Percentiles rank a stretch among this genome's conserved stretches.
phyloP scores from a whole-genome alignment of 495 filamentous ascomycete genomes.

The Podospora fimiseda region DNA sequence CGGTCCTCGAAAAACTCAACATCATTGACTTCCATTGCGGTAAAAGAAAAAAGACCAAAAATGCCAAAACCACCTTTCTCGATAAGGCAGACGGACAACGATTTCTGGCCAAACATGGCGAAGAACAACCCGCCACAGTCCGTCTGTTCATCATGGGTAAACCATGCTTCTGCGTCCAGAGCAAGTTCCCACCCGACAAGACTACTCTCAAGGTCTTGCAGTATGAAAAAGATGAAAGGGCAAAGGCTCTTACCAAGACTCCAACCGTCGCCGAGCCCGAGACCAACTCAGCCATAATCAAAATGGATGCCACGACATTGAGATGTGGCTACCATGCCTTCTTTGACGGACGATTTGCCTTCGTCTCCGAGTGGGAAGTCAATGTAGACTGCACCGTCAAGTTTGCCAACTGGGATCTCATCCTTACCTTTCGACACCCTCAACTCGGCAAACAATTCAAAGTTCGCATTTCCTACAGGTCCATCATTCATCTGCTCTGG shows the following conservation, averaged over 20 bases:
- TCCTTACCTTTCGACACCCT: slow-evolving; percentile 29
- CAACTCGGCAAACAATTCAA: slow-evolving; percentile 18
- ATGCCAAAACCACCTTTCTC: slow-evolving; percentile 35
- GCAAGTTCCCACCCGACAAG: slow-evolving; percentile 32
- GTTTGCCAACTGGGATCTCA: slow-evolving; percentile 39
- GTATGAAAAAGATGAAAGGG: slow-evolving; percentile 25
- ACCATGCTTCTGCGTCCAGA: slow-evolving; percentile 36
- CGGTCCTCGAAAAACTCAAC: slow-evolving; percentile 23
- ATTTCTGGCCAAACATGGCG: slow-evolving; percentile 32
- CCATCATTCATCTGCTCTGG: slow-evolving; percentile 30
- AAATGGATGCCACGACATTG: slow-evolving; percentile 27
- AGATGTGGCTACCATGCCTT: slow-evolving; percentile 50
- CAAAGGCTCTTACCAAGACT: slow-evolving; percentile 6
- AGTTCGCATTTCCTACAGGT: slow-evolving; percentile 35
- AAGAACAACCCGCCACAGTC: too few species aligned
- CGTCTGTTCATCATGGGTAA: slow-evolving; percentile 35
- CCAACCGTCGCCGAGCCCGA: neutral
- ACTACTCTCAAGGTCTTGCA: slow-evolving; percentile 34
- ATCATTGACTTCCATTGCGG: slow-evolving; percentile 33
- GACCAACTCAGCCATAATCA: slow-evolving; percentile 1
- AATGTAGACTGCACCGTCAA: slow-evolving; percentile 26
- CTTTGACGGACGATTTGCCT: slow-evolving; percentile 30
- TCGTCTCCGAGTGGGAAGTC: slow-evolving; percentile 40
- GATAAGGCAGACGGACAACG: slow-evolving; percentile 23
- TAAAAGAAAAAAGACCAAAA: slow-evolving; percentile 23